Conservation (phyloP, 2,329 filamentous ascomycete genomes). For the Trichoderma harzianum region DNA sequence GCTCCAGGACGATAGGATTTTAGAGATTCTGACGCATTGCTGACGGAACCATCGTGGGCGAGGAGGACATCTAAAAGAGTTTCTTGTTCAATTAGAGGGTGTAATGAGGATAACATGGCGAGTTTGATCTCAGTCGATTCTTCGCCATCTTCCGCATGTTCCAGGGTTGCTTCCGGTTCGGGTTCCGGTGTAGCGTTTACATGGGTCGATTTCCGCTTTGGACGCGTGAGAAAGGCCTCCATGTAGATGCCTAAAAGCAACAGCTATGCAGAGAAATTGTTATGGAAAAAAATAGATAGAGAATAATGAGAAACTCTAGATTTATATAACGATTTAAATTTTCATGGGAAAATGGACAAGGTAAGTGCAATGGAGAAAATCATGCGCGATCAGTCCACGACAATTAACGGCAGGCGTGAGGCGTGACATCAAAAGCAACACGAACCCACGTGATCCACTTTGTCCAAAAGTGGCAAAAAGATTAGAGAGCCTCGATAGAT, state of each 20-base stretch:
- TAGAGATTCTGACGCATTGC: conserved; percentile 59
- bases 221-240: conserved; percentile 55
- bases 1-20: conserved; percentile 24
- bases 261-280: background rate
- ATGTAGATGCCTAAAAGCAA: conserved; percentile 34
- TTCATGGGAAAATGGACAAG: background rate
- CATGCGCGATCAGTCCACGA: background rate
- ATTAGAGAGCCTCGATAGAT: conserved; percentile 20
- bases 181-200: conserved; percentile 25
- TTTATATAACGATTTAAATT: background rate
- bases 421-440: conserved; percentile 22
- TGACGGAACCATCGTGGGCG: conserved; percentile 72
- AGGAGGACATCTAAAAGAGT: conserved; percentile 75
- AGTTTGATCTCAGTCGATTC: conserved; percentile 89
- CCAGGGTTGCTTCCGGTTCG: conserved; percentile 22
- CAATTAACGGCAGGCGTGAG: conserved; percentile 19
- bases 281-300: background rate
- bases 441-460: conserved; percentile 29
- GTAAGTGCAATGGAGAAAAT: background rate
- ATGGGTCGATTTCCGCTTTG: conserved; percentile 46
- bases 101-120: conserved; percentile 74
- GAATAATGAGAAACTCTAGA: no score
- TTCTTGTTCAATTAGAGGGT: conserved; percentile 61
- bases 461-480: conserved; percentile 3
- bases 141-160: conserved; percentile 49